These are phyloP conservation scores for Xylariaceae sp. DNA, from an alignment of 2,329 filamentous ascomycete species.

Conservation along the genomic window DNA sequence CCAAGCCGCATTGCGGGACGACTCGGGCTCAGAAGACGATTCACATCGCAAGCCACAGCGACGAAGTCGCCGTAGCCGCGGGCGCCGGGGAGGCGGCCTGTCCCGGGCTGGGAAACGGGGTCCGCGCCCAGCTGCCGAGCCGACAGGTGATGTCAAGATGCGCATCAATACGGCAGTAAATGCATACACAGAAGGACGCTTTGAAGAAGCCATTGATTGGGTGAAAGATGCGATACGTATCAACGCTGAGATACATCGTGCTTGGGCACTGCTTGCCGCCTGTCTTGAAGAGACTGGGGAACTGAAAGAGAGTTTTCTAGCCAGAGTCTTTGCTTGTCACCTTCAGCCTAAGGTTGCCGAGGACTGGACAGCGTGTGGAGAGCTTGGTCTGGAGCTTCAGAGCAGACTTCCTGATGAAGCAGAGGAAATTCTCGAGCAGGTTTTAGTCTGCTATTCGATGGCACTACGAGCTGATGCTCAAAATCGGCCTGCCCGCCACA, in stretches of 20 bases:
- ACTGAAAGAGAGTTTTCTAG: slow-evolving; percentile 52
- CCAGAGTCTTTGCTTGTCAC: slow-evolving; percentile 59
- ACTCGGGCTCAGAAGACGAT: slow-evolving; percentile 12
- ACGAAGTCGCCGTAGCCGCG: slow-evolving; percentile 9
- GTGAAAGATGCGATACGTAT: slow-evolving; percentile 63
- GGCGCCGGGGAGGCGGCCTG: slow-evolving; percentile 13
- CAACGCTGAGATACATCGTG: slow-evolving; percentile 63
- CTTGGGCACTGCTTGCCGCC: slow-evolving; percentile 59
- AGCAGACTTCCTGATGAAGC: slow-evolving; percentile 43
- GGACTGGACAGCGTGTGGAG: slow-evolving; percentile 57
- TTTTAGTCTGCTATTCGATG: slow-evolving; percentile 55
- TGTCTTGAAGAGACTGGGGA: slow-evolving; percentile 60
- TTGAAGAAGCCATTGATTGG: slow-evolving; percentile 54
- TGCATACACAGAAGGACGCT: slow-evolving; percentile 60
- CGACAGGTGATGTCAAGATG: slow-evolving; percentile 66
- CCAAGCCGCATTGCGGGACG: slow-evolving; percentile 19
- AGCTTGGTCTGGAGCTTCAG: slow-evolving; percentile 50
- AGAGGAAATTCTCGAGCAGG: slow-evolving; percentile 47
- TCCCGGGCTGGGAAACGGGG: slow-evolving; percentile 33
- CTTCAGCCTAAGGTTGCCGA: slow-evolving; percentile 57
- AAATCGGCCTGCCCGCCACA: slow-evolving; percentile 54
- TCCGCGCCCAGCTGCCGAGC: slow-evolving; percentile 60
- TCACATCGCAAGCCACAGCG: slow-evolving; percentile 5
- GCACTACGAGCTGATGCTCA: slow-evolving; percentile 56
- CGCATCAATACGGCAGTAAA: slow-evolving; percentile 64